phyloP scores from a whole-genome alignment of 306 rosid genomes.

The Nissolia schottii region DNA sequence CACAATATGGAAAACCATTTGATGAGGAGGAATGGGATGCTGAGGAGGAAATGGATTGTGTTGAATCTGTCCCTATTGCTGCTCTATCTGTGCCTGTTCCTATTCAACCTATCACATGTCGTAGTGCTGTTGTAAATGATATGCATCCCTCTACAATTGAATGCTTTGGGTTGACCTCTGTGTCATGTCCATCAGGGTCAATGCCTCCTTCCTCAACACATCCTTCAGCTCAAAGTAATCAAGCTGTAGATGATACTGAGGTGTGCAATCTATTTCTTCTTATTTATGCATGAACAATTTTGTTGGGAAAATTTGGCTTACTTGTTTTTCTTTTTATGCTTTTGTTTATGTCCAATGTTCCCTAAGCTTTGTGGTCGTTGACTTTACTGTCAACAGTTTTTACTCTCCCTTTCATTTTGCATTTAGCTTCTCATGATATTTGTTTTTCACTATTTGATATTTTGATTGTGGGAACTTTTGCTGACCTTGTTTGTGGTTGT shows the following conservation, averaged over 20 bases:
- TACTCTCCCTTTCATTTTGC: background rate
- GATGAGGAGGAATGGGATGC: slow-evolving; percentile 62
- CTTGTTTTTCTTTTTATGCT: background rate
- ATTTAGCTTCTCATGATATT: background rate
- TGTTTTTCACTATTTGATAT: background rate
- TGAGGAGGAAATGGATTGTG: slow-evolving; percentile 39
- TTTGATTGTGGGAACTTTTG: background rate
- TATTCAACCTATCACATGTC: slow-evolving; percentile 1
- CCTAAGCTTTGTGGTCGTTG: background rate
- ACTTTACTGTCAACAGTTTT: background rate
- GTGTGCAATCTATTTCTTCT: slow-evolving; percentile 27
- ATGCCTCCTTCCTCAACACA: slow-evolving; percentile 12
- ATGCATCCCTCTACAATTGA: slow-evolving; percentile 17
- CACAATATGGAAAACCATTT: slow-evolving; percentile 83
- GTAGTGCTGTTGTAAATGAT: slow-evolving; percentile 21
- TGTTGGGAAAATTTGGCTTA: background rate
- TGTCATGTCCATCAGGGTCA: slow-evolving; percentile 37
- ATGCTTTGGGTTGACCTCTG: slow-evolving; percentile 19
- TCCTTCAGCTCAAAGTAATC: slow-evolving; percentile 23
- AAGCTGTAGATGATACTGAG: slow-evolving; percentile 35
- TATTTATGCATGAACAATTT: background rate
- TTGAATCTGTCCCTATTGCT: slow-evolving; percentile 23
- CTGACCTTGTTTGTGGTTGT: background rate
- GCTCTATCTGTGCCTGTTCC: background rate
- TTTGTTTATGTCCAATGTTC: background rate